Conservation (phyloP, 192 early-diverging fungal species). For the Allomyces macrogynus region DNA sequence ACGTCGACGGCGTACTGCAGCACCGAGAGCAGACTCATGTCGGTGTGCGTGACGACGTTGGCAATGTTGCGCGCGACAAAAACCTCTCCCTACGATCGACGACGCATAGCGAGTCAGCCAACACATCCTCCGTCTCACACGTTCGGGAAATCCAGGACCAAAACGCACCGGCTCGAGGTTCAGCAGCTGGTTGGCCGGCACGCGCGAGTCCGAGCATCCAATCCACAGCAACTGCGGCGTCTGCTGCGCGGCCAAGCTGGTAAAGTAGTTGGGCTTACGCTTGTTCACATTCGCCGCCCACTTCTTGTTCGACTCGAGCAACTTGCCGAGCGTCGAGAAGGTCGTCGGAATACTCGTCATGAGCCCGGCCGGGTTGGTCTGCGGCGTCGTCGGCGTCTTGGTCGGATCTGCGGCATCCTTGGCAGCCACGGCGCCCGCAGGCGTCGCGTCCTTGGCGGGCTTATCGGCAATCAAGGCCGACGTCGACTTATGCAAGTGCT, state of each 20-base stretch:
- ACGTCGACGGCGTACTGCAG: slow-evolving; percentile 84
- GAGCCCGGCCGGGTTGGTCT: not conserved
- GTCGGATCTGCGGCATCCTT: too few species aligned
- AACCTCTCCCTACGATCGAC: slow-evolving; percentile 48
- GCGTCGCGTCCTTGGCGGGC: too few species aligned
- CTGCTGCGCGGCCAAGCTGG: slow-evolving; percentile 48
- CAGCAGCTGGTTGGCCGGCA: slow-evolving; percentile 59
- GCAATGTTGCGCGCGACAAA: slow-evolving; percentile 97
- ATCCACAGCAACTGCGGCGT: slow-evolving; percentile 76
- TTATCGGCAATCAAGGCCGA: too few species aligned
- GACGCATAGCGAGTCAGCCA: slow-evolving; percentile 9
- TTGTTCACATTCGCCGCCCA: slow-evolving; percentile 36
- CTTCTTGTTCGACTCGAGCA: slow-evolving; percentile 18
- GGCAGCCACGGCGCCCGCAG: too few species aligned
- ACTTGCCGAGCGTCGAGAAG: not conserved
- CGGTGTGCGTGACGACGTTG: slow-evolving; percentile 64
- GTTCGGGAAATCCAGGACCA: not conserved
- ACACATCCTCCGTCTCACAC: not conserved
- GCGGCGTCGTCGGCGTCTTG: not conserved
- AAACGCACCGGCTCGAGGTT: slow-evolving; percentile 18
- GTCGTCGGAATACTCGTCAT: not conserved
- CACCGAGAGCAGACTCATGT: slow-evolving; percentile 63
- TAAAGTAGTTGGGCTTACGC: slow-evolving; percentile 50
- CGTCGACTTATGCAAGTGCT: too few species aligned
- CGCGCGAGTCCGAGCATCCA: slow-evolving; percentile 66